Evolutionary conservation across 805 yeast species (phyloP).

Genomic region (Kazachstania taianensis): DNA sequence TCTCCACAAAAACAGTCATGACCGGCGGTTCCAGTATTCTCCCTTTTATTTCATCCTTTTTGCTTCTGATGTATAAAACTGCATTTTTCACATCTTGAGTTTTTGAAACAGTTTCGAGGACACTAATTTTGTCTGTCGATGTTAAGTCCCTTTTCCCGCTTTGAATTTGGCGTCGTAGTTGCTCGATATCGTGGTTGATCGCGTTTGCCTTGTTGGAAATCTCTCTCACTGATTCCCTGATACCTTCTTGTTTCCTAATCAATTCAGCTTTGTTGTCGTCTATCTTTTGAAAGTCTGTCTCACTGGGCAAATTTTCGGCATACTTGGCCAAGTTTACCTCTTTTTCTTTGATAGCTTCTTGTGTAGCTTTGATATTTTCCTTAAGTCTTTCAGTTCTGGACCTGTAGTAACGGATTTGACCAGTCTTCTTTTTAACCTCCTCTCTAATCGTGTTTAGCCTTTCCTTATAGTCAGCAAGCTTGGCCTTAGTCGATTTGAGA

Average conservation of each 20-base stretch:
- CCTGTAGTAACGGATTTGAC: conserved; percentile 15
- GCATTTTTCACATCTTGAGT: conserved; percentile 27
- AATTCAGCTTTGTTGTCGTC: conserved; percentile 18
- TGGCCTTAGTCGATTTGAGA: conserved; percentile 1
- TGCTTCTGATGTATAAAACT: conserved; percentile 26
- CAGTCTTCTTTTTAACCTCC: conserved; percentile 11
- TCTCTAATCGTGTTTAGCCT: conserved; percentile 13
- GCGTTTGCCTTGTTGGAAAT: conserved; percentile 27
- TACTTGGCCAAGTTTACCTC: conserved; percentile 4
- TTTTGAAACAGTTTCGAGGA: conserved; percentile 30
- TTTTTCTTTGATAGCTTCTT: conserved; percentile 6
- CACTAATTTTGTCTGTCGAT: conserved; percentile 42
- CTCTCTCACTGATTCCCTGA: conserved; percentile 14
- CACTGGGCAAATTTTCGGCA: conserved; percentile 10
- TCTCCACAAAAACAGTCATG: conserved; percentile 47
- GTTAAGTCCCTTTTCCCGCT: conserved; percentile 30
- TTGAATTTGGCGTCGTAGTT: conserved; percentile 27
- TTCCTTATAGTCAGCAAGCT: conserved; percentile 5
- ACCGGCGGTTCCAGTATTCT: conserved; percentile 66
- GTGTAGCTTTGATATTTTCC: conserved; percentile 8
- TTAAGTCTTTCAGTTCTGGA: conserved; percentile 15
- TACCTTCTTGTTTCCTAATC: conserved; percentile 10
- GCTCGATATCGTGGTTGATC: conserved; percentile 34
- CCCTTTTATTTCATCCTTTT: conserved; percentile 31
- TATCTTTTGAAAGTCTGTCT: conserved; percentile 9